Evolutionary conservation across 2,329 filamentous ascomycete species (phyloP).

Genomic region (Stachybotrys echinatus): DNA sequence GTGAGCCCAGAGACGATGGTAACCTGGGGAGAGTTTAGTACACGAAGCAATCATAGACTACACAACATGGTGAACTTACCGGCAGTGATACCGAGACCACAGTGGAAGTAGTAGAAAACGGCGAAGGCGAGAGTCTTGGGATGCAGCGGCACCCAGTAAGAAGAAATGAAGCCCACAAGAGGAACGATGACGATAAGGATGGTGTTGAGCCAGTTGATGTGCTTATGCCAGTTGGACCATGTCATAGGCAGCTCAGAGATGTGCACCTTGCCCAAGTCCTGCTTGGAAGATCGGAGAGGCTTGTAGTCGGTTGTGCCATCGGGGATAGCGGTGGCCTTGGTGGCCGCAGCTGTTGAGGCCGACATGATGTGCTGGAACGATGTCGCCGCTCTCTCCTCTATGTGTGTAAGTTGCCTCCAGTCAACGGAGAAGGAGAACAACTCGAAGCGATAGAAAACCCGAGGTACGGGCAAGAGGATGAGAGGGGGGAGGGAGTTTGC

Average conservation of each 20-base stretch:
- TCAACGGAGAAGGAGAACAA: neutral
- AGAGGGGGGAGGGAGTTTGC: conserved; percentile 11
- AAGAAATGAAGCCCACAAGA: conserved; percentile 63
- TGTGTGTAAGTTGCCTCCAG: neutral
- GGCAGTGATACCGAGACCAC: conserved; percentile 73
- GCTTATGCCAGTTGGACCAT: conserved; percentile 79
- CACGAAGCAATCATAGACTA: neutral
- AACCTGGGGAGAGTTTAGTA: conserved; percentile 15
- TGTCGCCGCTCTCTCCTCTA: neutral
- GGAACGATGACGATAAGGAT: conserved; percentile 76
- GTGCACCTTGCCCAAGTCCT: conserved; percentile 67
- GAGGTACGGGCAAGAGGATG: conserved; percentile 3
- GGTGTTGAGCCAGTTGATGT: conserved; percentile 91
- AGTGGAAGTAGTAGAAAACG: conserved; percentile 77
- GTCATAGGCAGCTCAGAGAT: conserved; percentile 82
- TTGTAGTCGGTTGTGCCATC: conserved; percentile 54
- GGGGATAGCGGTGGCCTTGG: conserved; percentile 35
- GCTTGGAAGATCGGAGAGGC: conserved; percentile 39
- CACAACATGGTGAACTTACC: conserved; percentile 39
- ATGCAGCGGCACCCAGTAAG: conserved; percentile 73
- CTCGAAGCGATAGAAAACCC: neutral
- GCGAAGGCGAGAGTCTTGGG: conserved; percentile 69
- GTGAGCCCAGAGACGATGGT: conserved; percentile 78
- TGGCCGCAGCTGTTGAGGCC: conserved; percentile 31
- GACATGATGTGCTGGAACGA: conserved; percentile 22